Evolutionary conservation across 148 eudicot genomes (phyloP), one percentile per base, ranked within the genome.

Genomic region (Camellia granthamiana): DNA sequence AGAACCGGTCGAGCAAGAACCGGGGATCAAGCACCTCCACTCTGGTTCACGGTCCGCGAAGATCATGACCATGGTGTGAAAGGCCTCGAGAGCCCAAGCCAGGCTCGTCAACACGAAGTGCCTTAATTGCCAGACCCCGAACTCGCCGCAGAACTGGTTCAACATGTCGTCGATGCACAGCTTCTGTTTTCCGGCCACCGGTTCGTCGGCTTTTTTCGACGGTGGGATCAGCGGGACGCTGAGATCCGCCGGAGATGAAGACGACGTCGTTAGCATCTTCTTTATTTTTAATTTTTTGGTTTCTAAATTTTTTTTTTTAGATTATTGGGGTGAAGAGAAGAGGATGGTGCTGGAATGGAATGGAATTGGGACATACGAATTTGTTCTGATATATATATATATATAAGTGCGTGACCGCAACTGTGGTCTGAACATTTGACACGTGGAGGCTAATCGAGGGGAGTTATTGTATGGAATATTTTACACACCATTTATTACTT

Each of bases 31-130:
- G 79, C 97, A 93, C 62, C 82, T 82, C 98, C 98, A 93, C 6
- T 30, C 81, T 21, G 99, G 99, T 61, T 93, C 90, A 8, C 91
- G 97, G 81, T 95, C 99, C 3, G 97, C 90, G 58, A 95, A 95
- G 4, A 95, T 92, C 93, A 95, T 92, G 65, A 95, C 95, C 99
- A 95, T 95, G 56, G 95, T 89, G 78, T 93, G 99, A 23, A 95
- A 91, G 5, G 92, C 99, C 89, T 95, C 99, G 1, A 95, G 83
- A 13, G 97, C 97, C 98, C 99, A 95, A 2, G 97, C 99, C 18
- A 95, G 56, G 84, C 91, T 87, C 2, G 97, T 92, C 5, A 95
- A 54, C 0, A 93, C 84, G 19, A 95, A 93, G 86, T 95, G 99
- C 30, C 76, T 79, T 19, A 93, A 12, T 46, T 95, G 98, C 97